These are phyloP conservation scores for Hymenotorrendiella dingleyae DNA, from an alignment of 2,329 filamentous ascomycete species.

Conservation along the genomic window DNA sequence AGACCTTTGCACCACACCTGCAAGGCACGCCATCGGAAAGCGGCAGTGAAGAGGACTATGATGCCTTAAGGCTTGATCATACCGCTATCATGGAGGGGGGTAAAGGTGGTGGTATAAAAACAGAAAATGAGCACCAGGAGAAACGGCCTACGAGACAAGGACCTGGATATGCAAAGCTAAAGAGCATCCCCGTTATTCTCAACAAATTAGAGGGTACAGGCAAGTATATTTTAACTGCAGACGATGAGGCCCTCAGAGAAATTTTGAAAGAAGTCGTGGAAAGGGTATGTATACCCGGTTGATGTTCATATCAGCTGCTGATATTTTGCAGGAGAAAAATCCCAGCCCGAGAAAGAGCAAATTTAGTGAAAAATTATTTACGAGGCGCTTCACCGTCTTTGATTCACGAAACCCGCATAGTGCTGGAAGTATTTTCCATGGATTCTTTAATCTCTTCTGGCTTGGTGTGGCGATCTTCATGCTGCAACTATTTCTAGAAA, in stretches of 20 bases:
- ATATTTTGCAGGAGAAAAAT: conserved; percentile 18
- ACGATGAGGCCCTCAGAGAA: conserved; percentile 24
- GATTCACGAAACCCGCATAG: conserved; percentile 63
- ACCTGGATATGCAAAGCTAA: conserved; percentile 14
- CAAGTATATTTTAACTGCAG: conserved; percentile 25
- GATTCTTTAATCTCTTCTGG: conserved; percentile 79
- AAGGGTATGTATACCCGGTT: not conserved
- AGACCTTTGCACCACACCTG: conserved; percentile 12
- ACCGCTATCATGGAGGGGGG: conserved; percentile 27
- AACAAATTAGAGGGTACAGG: conserved; percentile 26
- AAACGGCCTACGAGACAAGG: conserved; percentile 3
- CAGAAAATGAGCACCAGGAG: conserved; percentile 18
- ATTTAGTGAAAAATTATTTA: conserved; percentile 60
- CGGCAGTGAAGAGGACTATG: conserved; percentile 29
- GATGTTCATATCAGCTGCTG: not conserved
- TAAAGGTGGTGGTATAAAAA: conserved; percentile 31
- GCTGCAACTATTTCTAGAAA: conserved; percentile 59
- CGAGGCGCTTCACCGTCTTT: conserved; percentile 66
- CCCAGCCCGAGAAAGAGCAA: conserved; percentile 23
- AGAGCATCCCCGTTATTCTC: conserved; percentile 27
- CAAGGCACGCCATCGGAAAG: conserved; percentile 21
- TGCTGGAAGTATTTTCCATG: conserved; percentile 65
- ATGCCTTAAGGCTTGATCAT: conserved; percentile 24
- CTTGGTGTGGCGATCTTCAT: conserved; percentile 61
- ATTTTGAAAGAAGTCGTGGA: conserved; percentile 23